phyloP scores from a whole-genome alignment of 2,329 filamentous ascomycete genomes.

The Rachicladosporium sp. region DNA sequence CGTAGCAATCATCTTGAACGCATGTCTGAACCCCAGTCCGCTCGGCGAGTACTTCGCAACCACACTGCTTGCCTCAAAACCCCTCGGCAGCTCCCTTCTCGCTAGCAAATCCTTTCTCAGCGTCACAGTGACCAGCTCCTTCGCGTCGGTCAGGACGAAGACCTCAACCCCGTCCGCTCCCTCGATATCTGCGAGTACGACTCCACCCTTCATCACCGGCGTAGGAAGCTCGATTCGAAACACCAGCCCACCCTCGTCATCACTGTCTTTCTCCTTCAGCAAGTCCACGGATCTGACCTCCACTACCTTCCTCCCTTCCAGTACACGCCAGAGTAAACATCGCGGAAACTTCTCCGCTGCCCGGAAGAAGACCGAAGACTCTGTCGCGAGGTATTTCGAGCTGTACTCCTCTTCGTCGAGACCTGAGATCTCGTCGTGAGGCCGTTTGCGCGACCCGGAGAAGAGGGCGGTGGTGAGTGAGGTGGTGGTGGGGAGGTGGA shows the following conservation, averaged over 20 bases:
- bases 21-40: slow-evolving; percentile 63
- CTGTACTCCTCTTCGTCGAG: slow-evolving; percentile 65
- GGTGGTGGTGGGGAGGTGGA: slow-evolving; percentile 51
- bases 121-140: slow-evolving; percentile 69
- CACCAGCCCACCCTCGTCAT: slow-evolving; percentile 47
- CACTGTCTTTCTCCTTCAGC: slow-evolving; percentile 41
- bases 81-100: slow-evolving; percentile 43
- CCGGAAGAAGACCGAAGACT: slow-evolving; percentile 77
- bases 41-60: slow-evolving; percentile 63
- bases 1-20: slow-evolving; percentile 68
- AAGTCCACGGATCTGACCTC: slow-evolving; percentile 77
- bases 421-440: slow-evolving; percentile 27
- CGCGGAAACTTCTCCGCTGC: slow-evolving; percentile 62
- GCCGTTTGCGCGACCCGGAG: slow-evolving; percentile 20
- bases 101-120: slow-evolving; percentile 73
- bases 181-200: slow-evolving; percentile 69
- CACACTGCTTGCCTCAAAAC: slow-evolving; percentile 61
- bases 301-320: slow-evolving; percentile 66
- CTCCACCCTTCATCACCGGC: slow-evolving; percentile 61
- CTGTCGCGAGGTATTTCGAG: slow-evolving; percentile 58
- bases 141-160: slow-evolving; percentile 67
- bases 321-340: slow-evolving; percentile 80
- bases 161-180: slow-evolving; percentile 67
- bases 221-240: slow-evolving; percentile 74
- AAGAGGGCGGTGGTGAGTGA: slow-evolving; percentile 42